A percentile compares a stretch with the other conserved stretches of the same genome.
Evolutionary conservation across 768 basidiomycete species (phyloP).

Genomic region (Leccinum broughii): DNA sequence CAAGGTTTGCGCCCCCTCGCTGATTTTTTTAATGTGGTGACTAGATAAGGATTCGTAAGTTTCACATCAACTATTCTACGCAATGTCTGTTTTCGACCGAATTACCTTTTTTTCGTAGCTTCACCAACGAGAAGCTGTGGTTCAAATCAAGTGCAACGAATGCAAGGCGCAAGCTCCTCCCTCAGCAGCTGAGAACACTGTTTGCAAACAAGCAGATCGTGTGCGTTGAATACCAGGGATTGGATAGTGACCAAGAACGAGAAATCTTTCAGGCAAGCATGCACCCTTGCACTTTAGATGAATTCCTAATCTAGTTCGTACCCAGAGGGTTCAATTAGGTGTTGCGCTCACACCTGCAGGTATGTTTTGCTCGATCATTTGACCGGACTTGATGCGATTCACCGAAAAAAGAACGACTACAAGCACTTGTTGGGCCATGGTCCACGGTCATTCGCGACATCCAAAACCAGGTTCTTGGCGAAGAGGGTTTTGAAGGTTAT

Average conservation of each 20-base stretch:
- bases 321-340: slow-evolving; percentile 52
- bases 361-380: slow-evolving; percentile 20
- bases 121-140: slow-evolving; percentile 40
- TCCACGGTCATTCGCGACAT: slow-evolving; percentile 44
- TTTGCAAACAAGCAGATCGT: slow-evolving; percentile 49
- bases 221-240: slow-evolving; percentile 53
- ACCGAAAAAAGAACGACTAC: slow-evolving; percentile 43
- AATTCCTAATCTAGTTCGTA: slow-evolving; percentile 1
- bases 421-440: slow-evolving; percentile 49
- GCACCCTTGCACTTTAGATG: not conserved
- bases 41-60: slow-evolving; percentile 45
- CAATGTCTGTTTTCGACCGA: not conserved
- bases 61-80: not conserved
- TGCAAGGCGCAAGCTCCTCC: slow-evolving; percentile 34
- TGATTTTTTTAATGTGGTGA: slow-evolving; percentile 3
- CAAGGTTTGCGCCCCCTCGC: not conserved
- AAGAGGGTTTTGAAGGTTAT: slow-evolving; percentile 38
- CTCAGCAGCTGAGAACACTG: slow-evolving; percentile 33
- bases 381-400: not conserved
- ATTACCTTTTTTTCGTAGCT: slow-evolving; percentile 11
- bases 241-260: slow-evolving; percentile 55
- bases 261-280: slow-evolving; percentile 60
- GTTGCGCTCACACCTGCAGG: slow-evolving; percentile 51
- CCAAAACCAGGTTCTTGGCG: slow-evolving; percentile 36
- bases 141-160: slow-evolving; percentile 28